Evolutionary conservation across 1,284 basidiomycete species (phyloP), one percentile per base, ranked within the genome.

Genomic region (Trichosporon sp.): DNA sequence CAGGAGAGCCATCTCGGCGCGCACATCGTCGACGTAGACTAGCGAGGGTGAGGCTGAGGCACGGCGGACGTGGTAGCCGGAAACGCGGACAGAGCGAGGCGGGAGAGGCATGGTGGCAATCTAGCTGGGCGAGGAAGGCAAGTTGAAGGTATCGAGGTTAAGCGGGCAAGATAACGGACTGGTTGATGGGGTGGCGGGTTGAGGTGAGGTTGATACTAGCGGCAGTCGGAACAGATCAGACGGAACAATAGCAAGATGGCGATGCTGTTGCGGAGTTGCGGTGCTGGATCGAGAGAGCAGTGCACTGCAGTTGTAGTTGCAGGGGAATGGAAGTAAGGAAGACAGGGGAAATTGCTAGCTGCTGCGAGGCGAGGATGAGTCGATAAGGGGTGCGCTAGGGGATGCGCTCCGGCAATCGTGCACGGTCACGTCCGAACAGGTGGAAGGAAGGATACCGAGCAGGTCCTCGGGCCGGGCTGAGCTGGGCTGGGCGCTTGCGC

Each of bases 1-100:
- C 11, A 75, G 60, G 8, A 74, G 58, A n/a, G 69, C 67, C 25
- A 76, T 64, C 62, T 78, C 74, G 23, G 72, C 69, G 29, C 74
- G 72, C 66, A 70, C 71, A 31, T 78, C 75, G 40, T 67, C 59
- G 36, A 63, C 61, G 57, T 65, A 57, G 65, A 63, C 44, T 71
- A 71, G 74, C 66, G 40, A 68, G 58, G 63, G 68, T 56, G 56
- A 60, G 46, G 40, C 56, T 13, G 65, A 44, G 58, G 61, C 37
- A 16, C 64, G 66, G 33, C 65, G 65, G 37, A 29, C 19, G 54
- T 62, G 52, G 57, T 60, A 31, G 25, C 58, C 40, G 58, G 60
- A 56, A 52, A 70, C 61, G 31, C 70, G 73, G 65, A 74, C 71
- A 44, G 74, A 70, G 57, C 73, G 68, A 16, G 75, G 69, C 49